Conservation (phyloP, 306 rosid genomes). For the Datisca glomerata region DNA sequence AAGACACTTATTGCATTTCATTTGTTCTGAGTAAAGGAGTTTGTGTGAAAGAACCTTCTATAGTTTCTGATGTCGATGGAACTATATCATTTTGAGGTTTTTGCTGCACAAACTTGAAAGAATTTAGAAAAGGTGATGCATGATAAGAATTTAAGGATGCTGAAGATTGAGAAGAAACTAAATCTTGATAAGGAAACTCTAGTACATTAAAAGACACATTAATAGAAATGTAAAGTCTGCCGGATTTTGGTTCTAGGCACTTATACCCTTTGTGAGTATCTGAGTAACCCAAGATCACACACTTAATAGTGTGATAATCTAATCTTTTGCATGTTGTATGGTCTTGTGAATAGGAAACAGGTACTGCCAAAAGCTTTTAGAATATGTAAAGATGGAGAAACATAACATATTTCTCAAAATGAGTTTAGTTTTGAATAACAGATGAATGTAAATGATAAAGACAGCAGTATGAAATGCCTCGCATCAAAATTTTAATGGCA, state of each 20-base stretch:
- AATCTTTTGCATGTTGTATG: not conserved
- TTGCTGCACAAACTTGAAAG: not conserved
- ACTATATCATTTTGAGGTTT: not conserved
- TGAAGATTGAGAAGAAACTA: not conserved
- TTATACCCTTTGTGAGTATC: not conserved
- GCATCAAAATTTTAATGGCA: too few species aligned
- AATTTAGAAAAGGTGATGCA: not conserved
- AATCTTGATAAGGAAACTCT: not conserved
- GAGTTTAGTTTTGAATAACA: too few species aligned
- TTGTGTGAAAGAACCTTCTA: too few species aligned
- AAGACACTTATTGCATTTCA: too few species aligned
- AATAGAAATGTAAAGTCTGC: not conserved
- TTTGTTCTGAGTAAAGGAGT: too few species aligned
- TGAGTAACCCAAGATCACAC: not conserved
- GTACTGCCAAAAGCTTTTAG: too few species aligned
- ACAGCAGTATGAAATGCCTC: too few species aligned
- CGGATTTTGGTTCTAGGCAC: not conserved
- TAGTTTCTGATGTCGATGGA: not conserved
- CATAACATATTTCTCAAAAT: too few species aligned
- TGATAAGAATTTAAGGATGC: not conserved
- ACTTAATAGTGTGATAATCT: not conserved
- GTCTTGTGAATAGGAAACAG: not conserved
- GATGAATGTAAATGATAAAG: too few species aligned
- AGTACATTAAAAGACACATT: not conserved
- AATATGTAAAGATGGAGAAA: too few species aligned